phyloP scores from a whole-genome alignment of 805 yeast species.

The Gaillardinia entomophila region DNA sequence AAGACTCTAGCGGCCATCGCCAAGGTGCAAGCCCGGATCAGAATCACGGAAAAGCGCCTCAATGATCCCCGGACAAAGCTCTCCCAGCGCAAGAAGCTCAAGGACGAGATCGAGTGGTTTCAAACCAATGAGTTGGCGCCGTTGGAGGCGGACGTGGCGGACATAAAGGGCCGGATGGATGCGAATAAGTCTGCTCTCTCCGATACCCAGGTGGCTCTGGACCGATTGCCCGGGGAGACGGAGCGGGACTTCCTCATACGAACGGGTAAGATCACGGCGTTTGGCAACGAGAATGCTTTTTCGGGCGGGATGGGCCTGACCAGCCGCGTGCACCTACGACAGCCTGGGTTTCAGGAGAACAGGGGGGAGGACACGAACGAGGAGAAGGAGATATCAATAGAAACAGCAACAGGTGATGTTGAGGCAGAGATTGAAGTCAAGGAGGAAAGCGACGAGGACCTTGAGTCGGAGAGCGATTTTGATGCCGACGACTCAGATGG shows the following conservation, averaged over 20 bases:
- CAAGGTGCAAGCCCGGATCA: conserved; percentile 39
- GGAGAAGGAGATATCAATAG: conserved; percentile 7
- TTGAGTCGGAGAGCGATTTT: conserved; percentile 3
- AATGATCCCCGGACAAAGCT: conserved; percentile 53
- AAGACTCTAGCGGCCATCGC: conserved; percentile 50
- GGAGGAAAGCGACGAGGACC: conserved; percentile 7
- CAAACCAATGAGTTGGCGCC: conserved; percentile 47
- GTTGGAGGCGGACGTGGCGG: conserved; percentile 55
- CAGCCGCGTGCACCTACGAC: conserved; percentile 41
- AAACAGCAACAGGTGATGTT: conserved; percentile 3
- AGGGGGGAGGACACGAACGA: conserved; percentile 10
- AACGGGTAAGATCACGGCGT: conserved; percentile 91
- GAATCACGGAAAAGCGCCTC: conserved; percentile 43
- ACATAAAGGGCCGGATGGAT: conserved; percentile 35
- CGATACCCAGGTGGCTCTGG: conserved; percentile 12
- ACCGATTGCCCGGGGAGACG: conserved; percentile 61
- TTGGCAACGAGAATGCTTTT: conserved; percentile 66
- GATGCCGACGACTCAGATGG: conserved; percentile 8
- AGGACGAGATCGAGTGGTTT: conserved; percentile 50
- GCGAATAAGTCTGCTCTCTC: conserved; percentile 28
- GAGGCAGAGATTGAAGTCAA: conserved; percentile 16
- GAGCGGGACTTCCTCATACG: conserved; percentile 76
- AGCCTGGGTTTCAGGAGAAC: conserved; percentile 41
- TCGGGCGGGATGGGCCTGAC: conserved; percentile 16
- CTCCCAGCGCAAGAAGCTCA: conserved; percentile 51